Base-by-base conservation (phyloP, 768 basidiomycete species). In the Candolleomyces eurysporus region DNA sequence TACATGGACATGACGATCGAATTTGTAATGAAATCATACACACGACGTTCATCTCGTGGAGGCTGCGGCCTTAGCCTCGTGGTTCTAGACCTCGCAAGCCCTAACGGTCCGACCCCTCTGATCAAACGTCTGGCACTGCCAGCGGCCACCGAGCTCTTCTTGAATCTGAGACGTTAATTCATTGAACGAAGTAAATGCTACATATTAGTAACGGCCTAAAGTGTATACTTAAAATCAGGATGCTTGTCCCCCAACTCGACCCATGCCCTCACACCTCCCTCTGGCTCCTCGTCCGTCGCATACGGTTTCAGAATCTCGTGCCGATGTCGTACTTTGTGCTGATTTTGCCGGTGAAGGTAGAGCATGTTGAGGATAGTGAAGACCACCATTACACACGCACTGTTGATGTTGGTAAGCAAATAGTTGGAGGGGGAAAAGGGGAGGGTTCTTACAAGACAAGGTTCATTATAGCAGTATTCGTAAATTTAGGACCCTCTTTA, bases 391-490 rank as follows among this genome's bases (percentile, higher is more conserved):
- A 73, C 26, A 39, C 22, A 60, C 16, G 16, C 17, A 50, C 14
- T 43, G 45, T 51, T 50, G 54, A 36, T 60, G 7, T 36, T 36
- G 17, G 39, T 50, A 21, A 42, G 21, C 14, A 14, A 14, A 17
- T 43, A 50, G 19, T 56, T 21, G 55, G 48, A 19, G 30, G n/a
- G 22, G 21, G 39, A 32, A 5, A 19, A 26, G n/a, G n/a, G n/a
- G 3, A 21, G 22, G 36, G 36, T 2, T 36, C 36, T 36, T 48
- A 77, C 76, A 78, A 78, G 10, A 64, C 61, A 13, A 76, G 65
- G 55, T 76, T 70, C 69, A 76, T 73, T 26, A 76, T 76, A 0
- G 72, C 76, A 2, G 76, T 75, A 52, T 72, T 74, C 30, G 60
- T 73, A 61, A 74, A 78, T 16, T 66, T 69, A 5, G 76, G 76